Base-by-base conservation (phyloP, 352 stramenopile genomes). In the Pythium sukuiense region DNA sequence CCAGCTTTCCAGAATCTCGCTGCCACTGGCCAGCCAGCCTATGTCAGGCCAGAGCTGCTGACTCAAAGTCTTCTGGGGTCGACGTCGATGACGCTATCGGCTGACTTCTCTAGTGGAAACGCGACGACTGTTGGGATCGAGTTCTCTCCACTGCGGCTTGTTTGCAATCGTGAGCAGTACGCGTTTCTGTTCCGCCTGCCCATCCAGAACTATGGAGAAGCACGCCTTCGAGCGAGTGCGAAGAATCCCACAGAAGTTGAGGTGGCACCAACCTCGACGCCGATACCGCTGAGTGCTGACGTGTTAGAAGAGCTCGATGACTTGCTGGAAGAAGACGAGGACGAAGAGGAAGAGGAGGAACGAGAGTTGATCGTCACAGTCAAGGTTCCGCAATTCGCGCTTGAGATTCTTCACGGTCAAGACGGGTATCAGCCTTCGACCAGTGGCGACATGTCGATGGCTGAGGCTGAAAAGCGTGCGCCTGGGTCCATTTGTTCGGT, bases 91-190 rank as follows among this genome's bases (percentile, higher is more conserved):
- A 76, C 61, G 9, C 9, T 93, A 11, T 66, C 74, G 0, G 76
- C 81, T 3, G 83, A 92, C 67, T 88, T 94, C 32, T 77, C 83
- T n/a, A 81, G 77, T 9, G 71, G 78, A 60, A 66, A 70, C 20
- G 79, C 83, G 20, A 74, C 87, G 13, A 88, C 87, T 39, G 53
- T 94, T 26, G 77, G 69, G 20, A 61, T 94, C 29, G 72, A 58
- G 27, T 80, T 82, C 39, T 80, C 73, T 30, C 85, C 87, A 6
- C 69, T 95, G 59, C 83, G 81, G 1, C 70, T 94, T 0, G 85
- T 95, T 11, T 95, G 85, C 63, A 94, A 91, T 53, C 80, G 91
- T 63, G 85, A 92, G 37, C 87, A 95, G 49, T 92, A 94, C 53
- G 81, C 79, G 0, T 92, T 95, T 59, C 65, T 95, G 20, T 60